These are phyloP conservation scores for Rasamsonia emersonii DNA, from an alignment of 2,329 filamentous ascomycete genomes.

Conservation along the genomic window DNA sequence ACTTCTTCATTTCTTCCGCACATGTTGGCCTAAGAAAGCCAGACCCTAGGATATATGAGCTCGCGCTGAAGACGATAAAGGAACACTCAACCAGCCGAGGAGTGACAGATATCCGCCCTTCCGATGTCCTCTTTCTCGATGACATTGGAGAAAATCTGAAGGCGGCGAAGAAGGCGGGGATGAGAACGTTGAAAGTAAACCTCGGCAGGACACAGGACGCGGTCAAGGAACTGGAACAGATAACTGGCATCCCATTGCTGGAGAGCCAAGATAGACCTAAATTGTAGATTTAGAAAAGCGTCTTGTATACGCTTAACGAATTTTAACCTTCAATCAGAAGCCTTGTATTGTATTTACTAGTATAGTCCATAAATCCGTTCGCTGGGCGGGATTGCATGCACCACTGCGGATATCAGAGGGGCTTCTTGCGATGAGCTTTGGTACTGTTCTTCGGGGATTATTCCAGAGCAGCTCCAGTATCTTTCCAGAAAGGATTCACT, in stretches of 20 bases:
- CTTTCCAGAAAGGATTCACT: no score
- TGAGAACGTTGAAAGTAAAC: constrained; percentile 76
- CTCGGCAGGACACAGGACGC: constrained; percentile 72
- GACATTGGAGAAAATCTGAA: constrained; percentile 93
- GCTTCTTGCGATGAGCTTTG: no score
- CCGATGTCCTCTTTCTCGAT: constrained; percentile 78
- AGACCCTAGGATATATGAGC: constrained; percentile 68
- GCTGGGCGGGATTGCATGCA: no score
- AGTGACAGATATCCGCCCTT: constrained; percentile 47
- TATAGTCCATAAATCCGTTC: no score
- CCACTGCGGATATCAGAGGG: no score
- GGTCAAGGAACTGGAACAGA: constrained; percentile 67
- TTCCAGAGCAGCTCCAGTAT: no score
- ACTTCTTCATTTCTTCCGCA: constrained; percentile 79
- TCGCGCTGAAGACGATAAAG: constrained; percentile 60
- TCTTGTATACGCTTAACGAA: neutral
- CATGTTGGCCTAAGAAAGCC: constrained; percentile 86
- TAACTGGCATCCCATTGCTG: constrained; percentile 55
- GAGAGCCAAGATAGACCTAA: constrained; percentile 28
- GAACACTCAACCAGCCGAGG: constrained; percentile 51
- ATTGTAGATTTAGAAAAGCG: constrained; percentile 14
- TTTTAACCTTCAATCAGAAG: no score
- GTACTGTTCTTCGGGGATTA: no score
- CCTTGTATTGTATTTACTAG: no score
- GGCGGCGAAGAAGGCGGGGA: constrained; percentile 62